Evolutionary conservation across 179 eudicot species (phyloP).

Genomic region (Silene vulgaris): DNA sequence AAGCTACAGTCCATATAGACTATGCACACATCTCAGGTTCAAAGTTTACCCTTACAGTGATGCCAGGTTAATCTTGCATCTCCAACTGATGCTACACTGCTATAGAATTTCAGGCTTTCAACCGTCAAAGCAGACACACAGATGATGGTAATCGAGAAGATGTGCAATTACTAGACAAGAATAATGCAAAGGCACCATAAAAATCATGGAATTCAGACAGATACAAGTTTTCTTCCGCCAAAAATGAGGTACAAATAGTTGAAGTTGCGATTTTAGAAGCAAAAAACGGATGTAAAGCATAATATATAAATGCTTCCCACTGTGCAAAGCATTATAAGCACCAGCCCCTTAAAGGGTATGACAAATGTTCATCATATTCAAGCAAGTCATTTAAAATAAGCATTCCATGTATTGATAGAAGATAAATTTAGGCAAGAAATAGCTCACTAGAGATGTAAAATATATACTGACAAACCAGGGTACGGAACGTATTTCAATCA

Average conservation of each 20-base stretch:
- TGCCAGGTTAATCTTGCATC: too few species aligned
- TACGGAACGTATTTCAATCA: neutral
- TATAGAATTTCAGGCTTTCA: too few species aligned
- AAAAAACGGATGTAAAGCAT: neutral
- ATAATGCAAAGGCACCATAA: neutral
- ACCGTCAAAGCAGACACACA: too few species aligned
- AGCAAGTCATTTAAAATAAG: neutral
- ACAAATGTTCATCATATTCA: neutral
- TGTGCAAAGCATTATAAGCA: neutral
- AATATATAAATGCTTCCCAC: too few species aligned
- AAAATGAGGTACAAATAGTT: neutral
- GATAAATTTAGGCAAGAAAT: neutral
- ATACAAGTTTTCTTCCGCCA: neutral
- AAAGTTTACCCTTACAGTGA: too few species aligned
- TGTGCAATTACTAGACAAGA: neutral
- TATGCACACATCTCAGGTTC: too few species aligned
- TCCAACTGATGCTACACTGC: neutral
- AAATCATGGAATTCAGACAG: neutral
- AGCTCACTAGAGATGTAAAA: neutral
- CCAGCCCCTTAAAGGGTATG: neutral
- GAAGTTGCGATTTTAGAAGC: neutral
- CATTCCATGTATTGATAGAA: neutral
- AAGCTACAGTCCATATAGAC: too few species aligned
- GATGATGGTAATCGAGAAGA: neutral
- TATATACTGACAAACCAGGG: neutral